Evolutionary conservation across 768 basidiomycete genomes (phyloP), one percentile per base, ranked within the genome.

Genomic region (Mycena floridula): DNA sequence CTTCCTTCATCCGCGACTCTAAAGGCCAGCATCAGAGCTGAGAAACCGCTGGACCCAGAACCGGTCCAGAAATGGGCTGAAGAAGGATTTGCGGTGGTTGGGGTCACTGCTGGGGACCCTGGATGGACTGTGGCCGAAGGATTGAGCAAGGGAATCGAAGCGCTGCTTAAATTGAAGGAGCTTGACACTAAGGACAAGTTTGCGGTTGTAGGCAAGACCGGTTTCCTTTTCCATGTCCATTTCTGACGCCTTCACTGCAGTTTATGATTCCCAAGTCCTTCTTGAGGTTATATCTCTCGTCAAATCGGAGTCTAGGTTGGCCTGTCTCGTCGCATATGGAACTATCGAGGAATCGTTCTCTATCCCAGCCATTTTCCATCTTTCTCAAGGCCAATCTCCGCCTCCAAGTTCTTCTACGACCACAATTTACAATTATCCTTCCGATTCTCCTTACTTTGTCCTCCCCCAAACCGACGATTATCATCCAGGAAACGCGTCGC

Each of bases 11-110:
- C 53, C 8, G 54, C 59, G 16, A 47, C 58, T 35, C 46, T 66
- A 20, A 50, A 51, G 15, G 49, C 50, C 15, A 54, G 57, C 32
- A 54, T 47, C 20, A 45, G 52, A 2, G 47, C 48, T 4, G 40
- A 48, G 4, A 63, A 62, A 44, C 59, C 67, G 4, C 60, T 76
- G 13, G 73, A 76, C 55, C 74, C 76, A 2, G 68, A 68, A 43
- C 76, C 76, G 16, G 52, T 69, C 1, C 63, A 63, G 52, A 77
- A 76, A 59, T 76, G 74, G 73, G 73, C 74, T 23, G 73, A 76
- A 52, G 74, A 77, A 54, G 74, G 76, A 0, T 77, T 73, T 45
- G 67, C 68, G 5, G 73, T 76, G 2, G 63, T 66, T 12, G 70
- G 63, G 13, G 53, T 71, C 25, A 62, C 63, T 5, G 26, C 53